phyloP scores from a whole-genome alignment of 2,329 filamentous ascomycete species.

The Fusarium sp. region DNA sequence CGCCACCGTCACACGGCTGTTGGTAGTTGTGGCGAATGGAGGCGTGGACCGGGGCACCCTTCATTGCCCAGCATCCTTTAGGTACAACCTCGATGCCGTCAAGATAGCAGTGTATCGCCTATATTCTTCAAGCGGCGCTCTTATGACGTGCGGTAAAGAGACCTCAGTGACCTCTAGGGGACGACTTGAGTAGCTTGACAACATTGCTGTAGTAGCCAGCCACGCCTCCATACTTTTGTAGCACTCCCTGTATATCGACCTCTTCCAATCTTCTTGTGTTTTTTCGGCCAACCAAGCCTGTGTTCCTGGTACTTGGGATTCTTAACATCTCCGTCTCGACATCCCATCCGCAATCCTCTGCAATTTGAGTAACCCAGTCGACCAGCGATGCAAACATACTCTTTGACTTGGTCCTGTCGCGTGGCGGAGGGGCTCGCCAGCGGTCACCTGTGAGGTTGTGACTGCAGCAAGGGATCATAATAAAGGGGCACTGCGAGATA shows the following conservation, averaged over 20 bases:
- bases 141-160: background rate
- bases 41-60: background rate
- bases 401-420: conserved; percentile 59
- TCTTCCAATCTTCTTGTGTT: conserved; percentile 46
- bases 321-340: conserved; percentile 87
- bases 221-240: conserved; percentile 65
- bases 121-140: background rate
- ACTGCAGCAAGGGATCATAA: conserved; percentile 95
- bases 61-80: background rate
- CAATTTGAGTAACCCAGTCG: conserved; percentile 77
- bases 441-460: conserved; percentile 81
- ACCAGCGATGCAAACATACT: conserved; percentile 89
- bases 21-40: background rate
- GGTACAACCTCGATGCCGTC: background rate
- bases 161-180: conserved; percentile 39
- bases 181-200: conserved; percentile 66
- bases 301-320: conserved; percentile 92
- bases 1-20: background rate
- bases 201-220: conserved; percentile 70
- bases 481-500: conserved; percentile 80
- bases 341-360: conserved; percentile 76
- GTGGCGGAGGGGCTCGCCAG: conserved; percentile 74
- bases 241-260: conserved; percentile 57
- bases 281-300: conserved; percentile 77
- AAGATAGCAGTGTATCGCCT: background rate